Evolutionary conservation across 139 green algal species (phyloP).

Genomic region (Tetraselmis striata): DNA sequence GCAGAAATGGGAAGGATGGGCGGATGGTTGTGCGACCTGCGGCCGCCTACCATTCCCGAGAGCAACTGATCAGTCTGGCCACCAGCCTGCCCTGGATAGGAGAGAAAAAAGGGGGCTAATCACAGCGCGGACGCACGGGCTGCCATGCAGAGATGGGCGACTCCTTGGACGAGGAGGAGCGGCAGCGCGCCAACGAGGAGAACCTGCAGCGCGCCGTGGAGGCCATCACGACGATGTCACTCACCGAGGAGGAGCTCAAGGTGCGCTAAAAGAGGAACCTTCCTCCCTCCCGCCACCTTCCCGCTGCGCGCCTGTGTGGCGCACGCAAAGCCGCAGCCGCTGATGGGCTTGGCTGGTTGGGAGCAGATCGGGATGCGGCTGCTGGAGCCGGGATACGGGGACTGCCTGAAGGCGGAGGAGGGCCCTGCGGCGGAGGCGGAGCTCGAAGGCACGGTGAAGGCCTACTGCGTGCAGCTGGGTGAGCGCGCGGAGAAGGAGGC

Average conservation of each 20-base stretch:
- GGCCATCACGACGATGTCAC: neutral
- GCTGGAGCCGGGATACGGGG: neutral
- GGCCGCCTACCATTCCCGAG: too few relatives aligned
- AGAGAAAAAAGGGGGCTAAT: too few relatives aligned
- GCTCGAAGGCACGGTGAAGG: neutral
- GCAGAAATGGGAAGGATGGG: too few relatives aligned
- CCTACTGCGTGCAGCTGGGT: neutral
- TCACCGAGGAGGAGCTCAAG: neutral
- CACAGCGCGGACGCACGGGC: too few relatives aligned
- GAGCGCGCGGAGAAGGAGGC: neutral
- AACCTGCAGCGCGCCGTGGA: neutral
- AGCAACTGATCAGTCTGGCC: too few relatives aligned
- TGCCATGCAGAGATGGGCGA: too few relatives aligned
- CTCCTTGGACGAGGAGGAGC: neutral
- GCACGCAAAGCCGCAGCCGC: too few relatives aligned
- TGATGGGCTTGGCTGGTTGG: neutral
- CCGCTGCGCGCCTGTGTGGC: too few relatives aligned
- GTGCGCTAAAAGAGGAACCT: too few relatives aligned
- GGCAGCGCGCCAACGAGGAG: neutral
- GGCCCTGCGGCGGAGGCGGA: neutral
- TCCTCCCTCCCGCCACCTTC: too few relatives aligned
- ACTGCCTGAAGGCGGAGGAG: neutral
- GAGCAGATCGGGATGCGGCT: neutral
- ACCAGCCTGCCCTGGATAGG: too few relatives aligned
- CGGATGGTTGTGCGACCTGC: too few relatives aligned